These are phyloP conservation scores for Podila verticillata DNA, from an alignment of 192 early-diverging fungal species.

Conservation along the genomic window DNA sequence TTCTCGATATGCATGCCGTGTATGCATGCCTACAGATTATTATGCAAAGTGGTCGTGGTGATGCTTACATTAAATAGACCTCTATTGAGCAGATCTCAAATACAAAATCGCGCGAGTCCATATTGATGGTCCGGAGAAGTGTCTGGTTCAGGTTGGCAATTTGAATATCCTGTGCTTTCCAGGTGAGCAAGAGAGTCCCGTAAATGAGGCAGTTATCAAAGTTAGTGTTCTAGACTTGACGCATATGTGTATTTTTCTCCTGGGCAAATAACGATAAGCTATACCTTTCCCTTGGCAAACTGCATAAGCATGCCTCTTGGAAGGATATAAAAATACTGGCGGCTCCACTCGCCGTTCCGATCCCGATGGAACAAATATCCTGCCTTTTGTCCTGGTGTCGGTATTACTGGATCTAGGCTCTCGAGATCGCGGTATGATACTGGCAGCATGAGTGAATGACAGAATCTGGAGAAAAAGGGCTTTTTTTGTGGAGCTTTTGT, in stretches of 20 bases:
- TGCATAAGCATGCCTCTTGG: constrained; percentile 47
- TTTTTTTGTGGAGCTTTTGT: neutral
- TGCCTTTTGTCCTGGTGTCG: constrained; percentile 29
- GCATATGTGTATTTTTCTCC: no score
- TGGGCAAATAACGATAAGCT: neutral
- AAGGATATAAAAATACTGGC: constrained; percentile 41
- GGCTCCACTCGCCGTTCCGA: constrained; percentile 38
- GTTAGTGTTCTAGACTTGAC: no score
- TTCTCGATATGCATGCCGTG: neutral
- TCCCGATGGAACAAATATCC: constrained; percentile 39
- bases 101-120: constrained; percentile 40
- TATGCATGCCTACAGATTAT: neutral
- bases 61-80: constrained; percentile 36
- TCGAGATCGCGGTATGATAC: constrained; percentile 35
- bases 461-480: constrained; percentile 25
- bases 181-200: neutral
- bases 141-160: constrained; percentile 44
- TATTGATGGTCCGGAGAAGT: constrained; percentile 30
- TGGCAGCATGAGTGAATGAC: constrained; percentile 30
- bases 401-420: constrained; percentile 20
- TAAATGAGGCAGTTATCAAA: neutral
- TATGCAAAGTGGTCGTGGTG: neutral
- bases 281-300: constrained; percentile 42
- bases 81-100: constrained; percentile 51
- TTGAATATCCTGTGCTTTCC: constrained; percentile 37